phyloP scores from a whole-genome alignment of 768 basidiomycete genomes.

The Ramaria sp. region DNA sequence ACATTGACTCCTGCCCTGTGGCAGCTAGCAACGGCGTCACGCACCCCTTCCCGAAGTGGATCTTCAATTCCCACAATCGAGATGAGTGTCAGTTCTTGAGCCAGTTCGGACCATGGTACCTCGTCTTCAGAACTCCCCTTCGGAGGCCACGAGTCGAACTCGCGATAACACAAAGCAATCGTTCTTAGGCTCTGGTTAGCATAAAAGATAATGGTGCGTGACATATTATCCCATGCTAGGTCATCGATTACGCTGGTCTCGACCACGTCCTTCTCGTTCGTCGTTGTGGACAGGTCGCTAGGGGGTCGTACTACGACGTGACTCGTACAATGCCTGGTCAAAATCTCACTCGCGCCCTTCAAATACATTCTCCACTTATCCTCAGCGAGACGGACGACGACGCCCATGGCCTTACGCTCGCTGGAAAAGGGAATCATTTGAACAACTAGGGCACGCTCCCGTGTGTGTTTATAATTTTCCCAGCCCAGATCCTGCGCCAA shows the following conservation, averaged over 20 bases:
- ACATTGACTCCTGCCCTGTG: constrained; percentile 81
- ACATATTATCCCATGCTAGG: constrained; percentile 70
- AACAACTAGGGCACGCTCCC: constrained; percentile 49
- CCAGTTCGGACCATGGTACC: constrained; percentile 62
- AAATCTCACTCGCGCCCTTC: constrained; percentile 93
- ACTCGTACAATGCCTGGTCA: constrained; percentile 60
- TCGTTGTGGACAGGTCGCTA: constrained; percentile 17
- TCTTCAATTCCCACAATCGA: constrained; percentile 94
- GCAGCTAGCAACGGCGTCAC: constrained; percentile 80
- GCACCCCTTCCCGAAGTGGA: constrained; percentile 83
- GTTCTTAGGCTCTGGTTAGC: constrained; percentile 94
- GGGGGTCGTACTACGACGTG: constrained; percentile 60
- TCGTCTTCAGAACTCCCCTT: constrained; percentile 29
- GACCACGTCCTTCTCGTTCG: constrained; percentile 25
- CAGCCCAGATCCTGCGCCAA: constrained; percentile 78
- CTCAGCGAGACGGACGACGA: constrained; percentile 50
- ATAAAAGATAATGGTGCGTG: constrained; percentile 92
- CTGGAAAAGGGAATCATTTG: constrained; percentile 94
- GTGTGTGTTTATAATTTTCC: constrained; percentile 54
- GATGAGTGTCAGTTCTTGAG: constrained; percentile 69
- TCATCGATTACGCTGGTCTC: constrained; percentile 53
- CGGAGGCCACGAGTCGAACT: constrained; percentile 84
- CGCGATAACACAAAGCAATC: constrained; percentile 87
- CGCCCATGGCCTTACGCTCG: constrained; percentile 91
- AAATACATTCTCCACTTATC: constrained; percentile 60